Conservation (phyloP, 345 rosid species). For the Eucalyptus erythrocorys region DNA sequence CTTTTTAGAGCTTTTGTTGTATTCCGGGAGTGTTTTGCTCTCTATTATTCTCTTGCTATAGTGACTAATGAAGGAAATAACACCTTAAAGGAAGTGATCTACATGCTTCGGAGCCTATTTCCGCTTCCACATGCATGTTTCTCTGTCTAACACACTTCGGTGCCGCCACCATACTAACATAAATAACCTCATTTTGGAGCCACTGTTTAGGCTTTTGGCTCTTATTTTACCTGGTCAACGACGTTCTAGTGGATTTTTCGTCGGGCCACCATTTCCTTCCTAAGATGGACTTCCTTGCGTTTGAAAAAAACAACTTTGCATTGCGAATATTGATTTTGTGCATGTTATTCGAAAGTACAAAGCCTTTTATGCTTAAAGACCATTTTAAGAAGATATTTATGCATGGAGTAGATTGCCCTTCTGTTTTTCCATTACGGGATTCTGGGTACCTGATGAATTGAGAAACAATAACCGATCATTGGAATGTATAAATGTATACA, state of each 20-base stretch:
- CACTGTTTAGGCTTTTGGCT: neutral
- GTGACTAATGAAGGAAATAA: neutral
- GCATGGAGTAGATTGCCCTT: neutral
- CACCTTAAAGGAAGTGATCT: neutral
- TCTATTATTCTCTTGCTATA: neutral
- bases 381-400: neutral
- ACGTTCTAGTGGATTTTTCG: neutral
- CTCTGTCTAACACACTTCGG: neutral
- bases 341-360: neutral
- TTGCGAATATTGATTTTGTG: neutral
- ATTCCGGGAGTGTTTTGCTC: neutral
- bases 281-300: neutral
- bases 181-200: neutral
- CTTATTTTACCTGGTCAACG: neutral
- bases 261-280: neutral
- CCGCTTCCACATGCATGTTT: neutral
- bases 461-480: neutral
- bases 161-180: neutral
- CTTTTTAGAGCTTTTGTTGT: neutral
- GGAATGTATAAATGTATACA: neutral
- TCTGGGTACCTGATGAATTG: neutral
- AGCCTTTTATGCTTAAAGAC: neutral
- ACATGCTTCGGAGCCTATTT: neutral
- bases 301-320: neutral
- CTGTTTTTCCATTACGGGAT: neutral